These are phyloP conservation scores for Yamadazyma triangularis DNA, from an alignment of 1,139 yeast genomes.

Conservation along the genomic window DNA sequence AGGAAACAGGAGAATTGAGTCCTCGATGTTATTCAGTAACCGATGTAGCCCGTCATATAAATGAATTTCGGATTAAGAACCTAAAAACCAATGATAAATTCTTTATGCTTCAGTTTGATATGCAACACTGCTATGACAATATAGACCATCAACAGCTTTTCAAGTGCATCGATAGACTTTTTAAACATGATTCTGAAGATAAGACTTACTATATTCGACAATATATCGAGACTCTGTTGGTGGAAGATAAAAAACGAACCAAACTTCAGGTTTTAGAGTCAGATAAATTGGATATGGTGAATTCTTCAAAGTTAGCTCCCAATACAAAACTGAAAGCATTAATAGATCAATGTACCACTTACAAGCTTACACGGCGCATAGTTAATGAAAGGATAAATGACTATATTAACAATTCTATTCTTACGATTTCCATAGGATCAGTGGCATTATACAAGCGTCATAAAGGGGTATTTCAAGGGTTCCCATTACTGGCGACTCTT, in stretches of 20 bases:
- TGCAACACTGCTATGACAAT: conserved; percentile 74
- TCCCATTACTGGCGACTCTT: conserved; percentile 67
- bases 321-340: conserved; percentile 4
- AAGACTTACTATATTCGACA: conserved; percentile 22
- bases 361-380: conserved; percentile 7
- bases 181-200: conserved; percentile 16
- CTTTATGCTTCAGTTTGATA: conserved; percentile 68
- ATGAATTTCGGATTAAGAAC: conserved; percentile 9
- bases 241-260: conserved; percentile 8
- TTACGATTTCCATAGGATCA: background rate
- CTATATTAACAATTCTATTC: conserved; percentile 9
- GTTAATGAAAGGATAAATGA: conserved; percentile 9
- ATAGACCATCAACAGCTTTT: conserved; percentile 51
- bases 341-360: conserved; percentile 9
- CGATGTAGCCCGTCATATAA: conserved; percentile 21
- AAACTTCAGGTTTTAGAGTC: conserved; percentile 4
- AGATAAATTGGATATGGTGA: conserved; percentile 5
- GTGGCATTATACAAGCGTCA: conserved; percentile 33
- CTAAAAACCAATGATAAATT: conserved; percentile 19
- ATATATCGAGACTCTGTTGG: conserved; percentile 6
- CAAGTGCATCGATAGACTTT: conserved; percentile 22
- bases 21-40: conserved; percentile 24
- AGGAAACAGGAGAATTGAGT: conserved; percentile 10
- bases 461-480: conserved; percentile 84
- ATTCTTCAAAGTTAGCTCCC: conserved; percentile 2